Base-by-base conservation (phyloP, 352 stramenopile genomes). In the Hyphochytrium catenoides region DNA sequence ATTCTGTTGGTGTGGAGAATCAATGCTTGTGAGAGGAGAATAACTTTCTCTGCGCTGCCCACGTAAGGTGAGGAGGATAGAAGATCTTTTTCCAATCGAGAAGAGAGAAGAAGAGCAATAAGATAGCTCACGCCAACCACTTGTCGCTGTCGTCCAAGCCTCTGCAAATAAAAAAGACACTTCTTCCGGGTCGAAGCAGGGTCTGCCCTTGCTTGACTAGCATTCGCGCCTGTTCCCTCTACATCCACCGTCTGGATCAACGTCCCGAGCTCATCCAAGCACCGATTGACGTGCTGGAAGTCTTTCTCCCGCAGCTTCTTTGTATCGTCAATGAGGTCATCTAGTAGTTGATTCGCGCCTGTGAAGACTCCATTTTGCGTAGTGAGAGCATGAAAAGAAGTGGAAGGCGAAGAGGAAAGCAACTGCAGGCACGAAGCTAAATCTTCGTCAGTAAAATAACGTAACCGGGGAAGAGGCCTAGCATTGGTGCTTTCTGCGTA, bases 51-150 rank as follows among this genome's bases (percentile, higher is more conserved):
- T n/a, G n/a, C n/a, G n/a, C n/a, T n/a, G n/a, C n/a, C n/a, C n/a
- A n/a, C n/a, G n/a, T n/a, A n/a, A n/a, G n/a, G n/a, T n/a, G n/a
- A n/a, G n/a, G n/a, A n/a, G n/a, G n/a, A n/a, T n/a, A n/a, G n/a
- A n/a, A n/a, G n/a, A n/a, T n/a, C n/a, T n/a, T n/a, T n/a, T n/a
- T n/a, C n/a, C n/a, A n/a, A n/a, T n/a, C n/a, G n/a, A n/a, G n/a
- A n/a, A n/a, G n/a, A n/a, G n/a, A n/a, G n/a, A n/a, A n/a, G n/a
- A n/a, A n/a, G n/a, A n/a, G n/a, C n/a, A n/a, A n/a, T n/a, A n/a
- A 82, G 44, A 33, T 75, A 85, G 37, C 76, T 62, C 33, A 85
- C 79, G 0, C 52, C 61, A 4, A 77, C 56, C 16, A 47, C 50
- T 43, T 62, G 62, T n/a, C 56, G 75, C 23, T 59, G 17, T 12